Percentiles rank a stretch among this genome's conserved stretches.
Evolutionary conservation across 441 rosid genomes (phyloP).

Genomic region (Adansonia grandidieri): DNA sequence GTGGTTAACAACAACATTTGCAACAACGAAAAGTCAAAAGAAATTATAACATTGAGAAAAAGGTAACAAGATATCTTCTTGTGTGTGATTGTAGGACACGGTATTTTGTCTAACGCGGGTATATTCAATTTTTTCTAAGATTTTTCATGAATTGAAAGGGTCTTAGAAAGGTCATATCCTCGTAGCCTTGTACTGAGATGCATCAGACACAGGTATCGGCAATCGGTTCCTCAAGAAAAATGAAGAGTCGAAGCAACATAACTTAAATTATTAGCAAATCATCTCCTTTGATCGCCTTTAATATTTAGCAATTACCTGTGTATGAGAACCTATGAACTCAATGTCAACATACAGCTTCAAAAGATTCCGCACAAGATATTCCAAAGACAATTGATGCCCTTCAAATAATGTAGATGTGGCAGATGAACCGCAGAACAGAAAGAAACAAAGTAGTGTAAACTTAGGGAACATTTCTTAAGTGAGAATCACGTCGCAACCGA

Average conservation of each 20-base stretch:
- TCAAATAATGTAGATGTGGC: conserved; percentile 76
- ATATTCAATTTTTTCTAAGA: too few species aligned
- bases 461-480: background rate
- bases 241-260: too few species aligned
- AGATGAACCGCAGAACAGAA: conserved; percentile 44
- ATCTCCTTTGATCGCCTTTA: conserved; percentile 23
- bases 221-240: too few species aligned
- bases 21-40: background rate
- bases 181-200: too few species aligned
- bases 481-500: background rate
- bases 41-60: background rate
- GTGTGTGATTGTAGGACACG: too few species aligned
- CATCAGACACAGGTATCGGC: too few species aligned
- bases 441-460: conserved; percentile 28
- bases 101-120: too few species aligned
- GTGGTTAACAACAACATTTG: background rate
- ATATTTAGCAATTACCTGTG: conserved; percentile 72
- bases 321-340: conserved; percentile 98
- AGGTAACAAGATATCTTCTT: background rate
- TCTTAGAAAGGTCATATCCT: too few species aligned
- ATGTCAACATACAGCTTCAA: conserved; percentile 97
- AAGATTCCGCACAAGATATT: conserved; percentile 97
- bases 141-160: too few species aligned
- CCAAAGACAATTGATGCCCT: conserved; percentile 89
- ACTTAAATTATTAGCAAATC: background rate